phyloP scores from a whole-genome alignment of 164 flowering plant species.

The Vitis riparia region DNA sequence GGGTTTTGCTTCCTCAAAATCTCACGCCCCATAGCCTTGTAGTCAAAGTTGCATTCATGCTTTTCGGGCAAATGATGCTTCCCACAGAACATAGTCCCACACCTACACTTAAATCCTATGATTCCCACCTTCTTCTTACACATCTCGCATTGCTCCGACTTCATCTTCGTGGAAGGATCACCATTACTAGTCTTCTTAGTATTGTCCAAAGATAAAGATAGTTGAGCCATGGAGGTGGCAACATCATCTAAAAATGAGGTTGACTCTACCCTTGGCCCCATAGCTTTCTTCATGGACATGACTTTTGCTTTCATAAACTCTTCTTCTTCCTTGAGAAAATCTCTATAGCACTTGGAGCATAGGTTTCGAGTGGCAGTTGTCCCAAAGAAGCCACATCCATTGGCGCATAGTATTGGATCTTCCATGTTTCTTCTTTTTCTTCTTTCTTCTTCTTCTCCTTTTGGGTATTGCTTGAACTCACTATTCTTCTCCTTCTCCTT shows the following conservation, averaged over 20 bases:
- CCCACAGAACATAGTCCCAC: conserved; percentile 26
- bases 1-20: conserved; percentile 20
- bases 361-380: not conserved
- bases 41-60: conserved; percentile 24
- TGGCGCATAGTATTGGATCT: not conserved
- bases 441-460: no score
- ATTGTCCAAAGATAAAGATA: no score
- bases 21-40: conserved; percentile 16
- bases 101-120: conserved; percentile 24
- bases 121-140: conserved; percentile 25
- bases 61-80: conserved; percentile 23
- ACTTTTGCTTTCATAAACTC: no score
- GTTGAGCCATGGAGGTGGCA: no score
- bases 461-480: no score
- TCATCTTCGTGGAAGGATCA: no score
- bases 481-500: no score
- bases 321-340: conserved; percentile 8
- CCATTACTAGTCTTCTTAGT: no score
- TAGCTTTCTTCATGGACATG: no score
- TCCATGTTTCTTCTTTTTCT: not conserved
- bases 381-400: conserved; percentile 6
- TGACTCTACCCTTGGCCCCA: no score
- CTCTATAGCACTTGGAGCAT: conserved; percentile 7
- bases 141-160: not conserved
- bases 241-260: no score